Percentiles rank a stretch among this genome's conserved stretches.
Conservation (phyloP, 768 basidiomycete species). For the Boletus rex-veris region DNA sequence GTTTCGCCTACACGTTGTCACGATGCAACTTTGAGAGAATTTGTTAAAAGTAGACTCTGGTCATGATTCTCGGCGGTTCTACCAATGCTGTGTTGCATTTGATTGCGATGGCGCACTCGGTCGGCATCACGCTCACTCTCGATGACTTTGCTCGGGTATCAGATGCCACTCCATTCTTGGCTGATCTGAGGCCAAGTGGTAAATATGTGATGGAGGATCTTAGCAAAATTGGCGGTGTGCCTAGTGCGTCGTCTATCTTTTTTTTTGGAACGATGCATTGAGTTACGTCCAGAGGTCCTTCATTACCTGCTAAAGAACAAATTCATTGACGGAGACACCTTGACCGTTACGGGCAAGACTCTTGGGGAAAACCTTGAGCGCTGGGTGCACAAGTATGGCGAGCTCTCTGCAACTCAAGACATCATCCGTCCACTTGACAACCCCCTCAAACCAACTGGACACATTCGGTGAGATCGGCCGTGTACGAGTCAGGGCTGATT, state of each 20-base stretch:
- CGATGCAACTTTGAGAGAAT: conserved; percentile 5
- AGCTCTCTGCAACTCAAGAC: conserved; percentile 70
- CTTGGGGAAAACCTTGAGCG: conserved; percentile 90
- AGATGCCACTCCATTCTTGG: conserved; percentile 90
- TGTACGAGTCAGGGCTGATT: conserved; percentile 1
- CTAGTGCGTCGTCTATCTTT: conserved; percentile 54
- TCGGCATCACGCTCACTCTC: conserved; percentile 81
- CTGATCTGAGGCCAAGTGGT: conserved; percentile 95
- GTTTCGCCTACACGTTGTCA: conserved; percentile 4
- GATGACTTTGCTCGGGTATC: conserved; percentile 95
- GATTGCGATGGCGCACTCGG: conserved; percentile 95
- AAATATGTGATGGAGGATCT: conserved; percentile 99
- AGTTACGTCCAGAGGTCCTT: conserved; percentile 60
- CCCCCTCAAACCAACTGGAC: conserved; percentile 87
- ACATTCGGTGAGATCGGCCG: conserved; percentile 62
- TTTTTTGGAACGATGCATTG: background rate
- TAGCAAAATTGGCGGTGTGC: conserved; percentile 93
- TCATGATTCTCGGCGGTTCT: conserved; percentile 96
- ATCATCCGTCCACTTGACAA: conserved; percentile 84
- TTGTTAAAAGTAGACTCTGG: conserved; percentile 61
- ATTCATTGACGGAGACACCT: conserved; percentile 83
- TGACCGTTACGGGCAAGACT: conserved; percentile 88
- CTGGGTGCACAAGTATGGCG: conserved; percentile 80
- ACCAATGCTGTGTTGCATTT: conserved; percentile 97
- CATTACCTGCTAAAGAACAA: conserved; percentile 83